Conservation (phyloP, 345 rosid species). For the Boechera stricta region DNA sequence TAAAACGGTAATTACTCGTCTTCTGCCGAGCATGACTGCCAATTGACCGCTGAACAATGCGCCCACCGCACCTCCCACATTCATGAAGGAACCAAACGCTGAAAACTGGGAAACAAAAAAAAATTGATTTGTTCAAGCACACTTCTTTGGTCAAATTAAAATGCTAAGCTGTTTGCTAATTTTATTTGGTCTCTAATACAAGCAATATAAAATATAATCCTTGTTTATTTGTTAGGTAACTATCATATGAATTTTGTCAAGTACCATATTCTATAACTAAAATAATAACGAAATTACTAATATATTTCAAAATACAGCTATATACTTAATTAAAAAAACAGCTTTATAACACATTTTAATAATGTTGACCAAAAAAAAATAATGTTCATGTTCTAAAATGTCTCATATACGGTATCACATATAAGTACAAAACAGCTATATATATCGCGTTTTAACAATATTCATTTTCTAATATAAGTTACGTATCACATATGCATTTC, state of each 20-base stretch:
- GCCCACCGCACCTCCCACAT: slow-evolving; percentile 48
- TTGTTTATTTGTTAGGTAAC: background rate
- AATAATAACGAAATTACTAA: background rate
- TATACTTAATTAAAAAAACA: background rate
- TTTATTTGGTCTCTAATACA: no score
- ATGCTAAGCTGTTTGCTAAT: background rate
- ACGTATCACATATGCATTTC: slow-evolving; percentile 10
- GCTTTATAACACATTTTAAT: background rate
- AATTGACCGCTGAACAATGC: slow-evolving; percentile 44
- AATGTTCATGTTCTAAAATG: background rate
- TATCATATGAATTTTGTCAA: background rate
- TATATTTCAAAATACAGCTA: background rate
- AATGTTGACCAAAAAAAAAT: background rate
- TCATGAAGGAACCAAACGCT: slow-evolving; percentile 43
- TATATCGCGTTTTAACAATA: background rate
- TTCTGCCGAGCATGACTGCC: slow-evolving; percentile 43
- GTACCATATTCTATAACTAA: background rate
- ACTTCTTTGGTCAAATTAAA: no score
- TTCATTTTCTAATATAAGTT: background rate
- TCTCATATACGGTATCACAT: background rate
- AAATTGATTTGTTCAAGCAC: no score
- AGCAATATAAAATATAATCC: no score
- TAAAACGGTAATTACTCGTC: slow-evolving; percentile 32
- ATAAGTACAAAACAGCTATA: background rate
- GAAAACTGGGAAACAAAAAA: slow-evolving; percentile 21